Evolutionary conservation across 805 yeast species (phyloP), one percentile per base, ranked within the genome.

Genomic region (Kuraishia capsulata): DNA sequence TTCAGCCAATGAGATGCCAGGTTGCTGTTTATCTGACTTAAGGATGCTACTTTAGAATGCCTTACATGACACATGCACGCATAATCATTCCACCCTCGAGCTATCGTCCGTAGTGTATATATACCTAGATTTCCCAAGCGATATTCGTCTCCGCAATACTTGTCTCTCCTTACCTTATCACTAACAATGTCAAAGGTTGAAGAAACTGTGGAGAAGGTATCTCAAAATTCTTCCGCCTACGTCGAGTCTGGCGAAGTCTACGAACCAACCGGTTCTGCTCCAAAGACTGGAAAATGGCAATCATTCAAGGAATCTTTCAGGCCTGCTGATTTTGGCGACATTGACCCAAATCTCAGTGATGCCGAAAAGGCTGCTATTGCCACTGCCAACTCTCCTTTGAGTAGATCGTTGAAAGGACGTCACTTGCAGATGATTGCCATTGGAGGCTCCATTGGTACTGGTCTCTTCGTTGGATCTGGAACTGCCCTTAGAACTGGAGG

Each of bases 391-490:
- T 61, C 71, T 28, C 71, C 71, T 8, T 57, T 65, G 44, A 50
- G 64, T 23, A 58, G 76, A 39, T 51, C 62, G 2, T 61, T 76
- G 36, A 71, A 69, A 44, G 69, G 73, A 33, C 63, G 84, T 43
- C 85, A 80, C 54, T 59, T 84, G 47, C 78, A 80, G 43, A 78
- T 82, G 86, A 84, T 84, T 60, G 88, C 92, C 37, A 66, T 84
- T 44, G 92, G 90, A 47, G 89, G 90, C 32, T 72, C 82, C 42
- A 83, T 85, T 47, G 95, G 95, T 49, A 80, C 90, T 6, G 95
- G 92, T 52, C 65, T 86, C 37, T 76, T 86, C 44, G 81, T 86
- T 24, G 86, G 87, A 52, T 72, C 87, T 2, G 84, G 85, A 42
- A 57, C 68, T 14, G 71, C 84, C 2, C 59, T 83, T 37, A 47